A percentile compares a stretch with the other conserved stretches of the same genome.
These are phyloP conservation scores for Eucalyptus lansdowneana DNA, from an alignment of 345 rosid genomes.

Conservation along the genomic window DNA sequence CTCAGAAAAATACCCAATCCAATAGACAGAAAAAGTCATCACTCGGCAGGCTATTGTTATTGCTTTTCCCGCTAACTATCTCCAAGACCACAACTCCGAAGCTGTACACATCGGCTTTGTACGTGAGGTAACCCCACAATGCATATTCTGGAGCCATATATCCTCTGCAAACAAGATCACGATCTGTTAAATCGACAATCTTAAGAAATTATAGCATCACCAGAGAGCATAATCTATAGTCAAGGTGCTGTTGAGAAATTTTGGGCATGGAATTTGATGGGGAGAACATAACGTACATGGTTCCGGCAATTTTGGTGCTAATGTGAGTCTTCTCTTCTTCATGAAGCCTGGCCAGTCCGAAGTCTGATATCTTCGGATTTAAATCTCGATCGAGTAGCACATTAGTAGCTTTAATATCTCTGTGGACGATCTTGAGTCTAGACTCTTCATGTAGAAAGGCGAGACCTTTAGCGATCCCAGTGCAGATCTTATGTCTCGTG, in stretches of 20 bases:
- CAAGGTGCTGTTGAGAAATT: neutral
- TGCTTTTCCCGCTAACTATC: constrained; percentile 14
- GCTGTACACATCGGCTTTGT: constrained; percentile 1
- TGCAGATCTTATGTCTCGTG: constrained; percentile 29
- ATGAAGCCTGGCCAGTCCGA: constrained; percentile 48
- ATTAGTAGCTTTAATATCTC: constrained; percentile 55
- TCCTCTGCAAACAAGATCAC: constrained; percentile 7
- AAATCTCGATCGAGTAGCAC: constrained; percentile 37
- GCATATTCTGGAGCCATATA: constrained; percentile 40
- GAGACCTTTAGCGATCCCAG: constrained; percentile 53
- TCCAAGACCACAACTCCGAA: constrained; percentile 4
- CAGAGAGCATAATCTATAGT: neutral
- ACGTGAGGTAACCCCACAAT: constrained; percentile 18
- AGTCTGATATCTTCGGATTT: constrained; percentile 53
- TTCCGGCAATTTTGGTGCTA: constrained; percentile 54
- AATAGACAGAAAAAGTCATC: constrained; percentile 1
- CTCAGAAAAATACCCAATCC: neutral
- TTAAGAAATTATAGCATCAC: neutral
- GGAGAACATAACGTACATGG: constrained; percentile 24
- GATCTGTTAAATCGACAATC: neutral
- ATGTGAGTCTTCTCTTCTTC: constrained; percentile 38
- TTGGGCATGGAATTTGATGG: neutral
- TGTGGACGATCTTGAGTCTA: constrained; percentile 33
- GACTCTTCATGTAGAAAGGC: constrained; percentile 55
- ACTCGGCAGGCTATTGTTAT: neutral